Evolutionary conservation across 2,329 filamentous ascomycete genomes (phyloP).

Genomic region (Diaporthe amygdali): DNA sequence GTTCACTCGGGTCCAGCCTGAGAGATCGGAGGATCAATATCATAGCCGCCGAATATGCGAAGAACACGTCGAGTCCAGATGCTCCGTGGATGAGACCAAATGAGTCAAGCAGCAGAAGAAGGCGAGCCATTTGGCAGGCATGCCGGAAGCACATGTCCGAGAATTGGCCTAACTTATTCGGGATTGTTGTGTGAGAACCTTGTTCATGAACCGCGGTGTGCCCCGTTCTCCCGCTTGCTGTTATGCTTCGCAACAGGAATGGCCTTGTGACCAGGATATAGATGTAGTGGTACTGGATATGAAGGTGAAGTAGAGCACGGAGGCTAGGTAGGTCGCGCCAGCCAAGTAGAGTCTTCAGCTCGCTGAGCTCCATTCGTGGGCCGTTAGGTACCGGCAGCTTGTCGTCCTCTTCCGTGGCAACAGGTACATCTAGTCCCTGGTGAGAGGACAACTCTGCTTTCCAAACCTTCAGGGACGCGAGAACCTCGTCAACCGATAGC

Average conservation of each 20-base stretch:
- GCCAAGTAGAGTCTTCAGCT: constrained; percentile 32
- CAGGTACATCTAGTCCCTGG: constrained; percentile 30
- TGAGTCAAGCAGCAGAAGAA: constrained; percentile 38
- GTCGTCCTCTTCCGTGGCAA: constrained; percentile 26
- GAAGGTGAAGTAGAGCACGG: constrained; percentile 35
- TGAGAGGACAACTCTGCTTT: constrained; percentile 29
- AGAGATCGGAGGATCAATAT: not conserved
- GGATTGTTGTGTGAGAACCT: constrained; percentile 1
- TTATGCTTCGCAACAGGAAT: not conserved
- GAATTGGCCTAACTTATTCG: not conserved
- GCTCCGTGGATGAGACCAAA: constrained; percentile 40
- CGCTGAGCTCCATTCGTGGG: constrained; percentile 31
- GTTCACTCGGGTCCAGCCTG: not conserved
- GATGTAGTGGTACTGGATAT: constrained; percentile 40
- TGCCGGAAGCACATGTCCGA: constrained; percentile 34
- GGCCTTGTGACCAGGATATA: constrained; percentile 38
- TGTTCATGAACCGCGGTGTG: not conserved
- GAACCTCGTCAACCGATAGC: constrained; percentile 25
- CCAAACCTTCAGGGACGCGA: constrained; percentile 32
- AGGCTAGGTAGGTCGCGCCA: constrained; percentile 35
- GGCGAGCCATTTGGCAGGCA: constrained; percentile 37
- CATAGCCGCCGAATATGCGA: constrained; percentile 2
- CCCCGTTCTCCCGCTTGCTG: not conserved
- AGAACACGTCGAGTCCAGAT: constrained; percentile 36
- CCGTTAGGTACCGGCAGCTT: constrained; percentile 21